Evolutionary conservation across 306 rosid genomes (phyloP).

Genomic region (Cucurbita pepo): DNA sequence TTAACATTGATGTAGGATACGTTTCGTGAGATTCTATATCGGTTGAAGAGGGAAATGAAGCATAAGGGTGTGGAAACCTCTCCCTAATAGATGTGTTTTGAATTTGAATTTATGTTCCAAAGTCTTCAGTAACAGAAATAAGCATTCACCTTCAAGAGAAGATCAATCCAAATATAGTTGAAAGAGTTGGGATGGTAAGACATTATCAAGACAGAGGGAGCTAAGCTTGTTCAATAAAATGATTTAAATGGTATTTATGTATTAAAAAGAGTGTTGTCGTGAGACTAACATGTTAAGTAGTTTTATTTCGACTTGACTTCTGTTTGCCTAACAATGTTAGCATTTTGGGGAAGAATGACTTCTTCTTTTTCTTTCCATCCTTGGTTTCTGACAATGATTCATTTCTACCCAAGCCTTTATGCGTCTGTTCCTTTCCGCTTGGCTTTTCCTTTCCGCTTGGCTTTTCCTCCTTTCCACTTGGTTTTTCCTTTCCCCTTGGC

Average conservation of each 20-base stretch:
- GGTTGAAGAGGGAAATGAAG: too few species aligned
- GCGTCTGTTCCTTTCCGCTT: constrained; percentile 1
- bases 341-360: constrained; percentile 62
- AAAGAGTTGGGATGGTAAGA: neutral
- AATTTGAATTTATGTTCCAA: neutral
- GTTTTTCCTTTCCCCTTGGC: too few species aligned
- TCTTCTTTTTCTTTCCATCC: constrained; percentile 73
- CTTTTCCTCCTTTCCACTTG: too few species aligned
- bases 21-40: too few species aligned
- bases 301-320: constrained; percentile 34
- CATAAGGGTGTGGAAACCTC: too few species aligned
- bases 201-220: neutral
- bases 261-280: constrained; percentile 6
- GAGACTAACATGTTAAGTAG: constrained; percentile 20
- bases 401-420: constrained; percentile 11
- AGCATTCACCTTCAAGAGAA: neutral
- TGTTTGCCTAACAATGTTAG: constrained; percentile 62
- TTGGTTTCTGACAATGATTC: constrained; percentile 39
- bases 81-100: too few species aligned
- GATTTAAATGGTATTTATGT: neutral
- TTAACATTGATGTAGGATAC: too few species aligned
- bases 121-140: neutral
- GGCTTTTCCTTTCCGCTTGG: constrained; percentile 7
- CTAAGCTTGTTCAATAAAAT: neutral
- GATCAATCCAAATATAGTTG: neutral